Base-by-base conservation (phyloP, 1,139 yeast species). In the Yamadazyma diospyri region DNA sequence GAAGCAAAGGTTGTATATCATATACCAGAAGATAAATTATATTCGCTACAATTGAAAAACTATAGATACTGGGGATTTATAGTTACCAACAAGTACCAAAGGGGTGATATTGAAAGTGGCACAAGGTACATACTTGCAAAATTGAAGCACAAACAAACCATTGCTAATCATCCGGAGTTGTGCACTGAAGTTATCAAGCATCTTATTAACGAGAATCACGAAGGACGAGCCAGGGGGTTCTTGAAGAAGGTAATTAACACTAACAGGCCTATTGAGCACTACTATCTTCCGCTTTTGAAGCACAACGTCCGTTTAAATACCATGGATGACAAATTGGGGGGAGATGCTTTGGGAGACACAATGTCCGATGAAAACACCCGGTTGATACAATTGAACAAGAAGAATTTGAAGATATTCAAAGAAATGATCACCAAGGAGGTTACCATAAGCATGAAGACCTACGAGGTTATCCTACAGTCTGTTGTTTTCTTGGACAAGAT, bases 401-500 rank as follows among this genome's bases (percentile, higher is more conserved):
- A 20, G 6, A 27, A 61, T 5, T 48, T 65, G 37, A 48, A 54
- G 9, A 21, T 69, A 2, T 76, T 71, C 46, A 55, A 64, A 27
- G 55, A 59, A 29, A 64, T 74, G 69, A 63, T 61, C 3, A 51
- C 53, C 4, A 45, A 47, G 6, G 53, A 61, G 6, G 44, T 65
- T 4, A 45, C 51, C 1, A 47, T 68, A 2, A 52, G 63, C 7
- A 53, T 74, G 0, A 50, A 51, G 13, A 57, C 75, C 0, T 68
- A 75, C 37, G 56, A 55, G 22, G 59, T 53, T 40, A 45, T 75
- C 35, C 56, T 75, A 45, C 55, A 59, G 31, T 61, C 79, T 0
- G 55, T 73, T 14, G 55, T 72, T 6, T 56, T 56, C 37, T 46
- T 61, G 29, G 75, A 72, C 39, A 40, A 59, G 13, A 46, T 46